Percentiles rank a stretch among this genome's conserved stretches.
Evolutionary conservation across 108 stramenopile species (phyloP).

Genomic region (Conticribra guillardii): DNA sequence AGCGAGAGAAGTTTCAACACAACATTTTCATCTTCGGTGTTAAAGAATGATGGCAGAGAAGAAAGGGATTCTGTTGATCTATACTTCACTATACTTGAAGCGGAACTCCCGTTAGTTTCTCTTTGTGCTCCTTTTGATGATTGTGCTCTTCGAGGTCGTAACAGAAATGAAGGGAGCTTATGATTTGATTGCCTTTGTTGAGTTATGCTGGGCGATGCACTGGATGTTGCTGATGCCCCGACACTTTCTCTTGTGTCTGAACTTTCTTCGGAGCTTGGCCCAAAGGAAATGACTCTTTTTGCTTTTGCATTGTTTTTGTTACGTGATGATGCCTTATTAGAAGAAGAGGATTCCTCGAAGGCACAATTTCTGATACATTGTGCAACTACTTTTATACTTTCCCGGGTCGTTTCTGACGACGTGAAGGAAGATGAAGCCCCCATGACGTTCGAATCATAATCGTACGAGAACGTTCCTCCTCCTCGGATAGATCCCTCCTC

Average conservation of each 20-base stretch:
- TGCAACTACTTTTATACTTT: constrained; percentile 64
- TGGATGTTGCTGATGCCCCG: too few species aligned
- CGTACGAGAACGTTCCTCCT: background rate
- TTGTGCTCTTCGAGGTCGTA: constrained; percentile 17
- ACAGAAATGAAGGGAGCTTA: constrained; percentile 32
- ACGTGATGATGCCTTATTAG: constrained; percentile 9
- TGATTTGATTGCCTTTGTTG: background rate
- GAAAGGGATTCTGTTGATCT: background rate
- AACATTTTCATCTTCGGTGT: constrained; percentile 69
- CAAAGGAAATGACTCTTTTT: background rate
- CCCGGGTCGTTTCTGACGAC: constrained; percentile 33
- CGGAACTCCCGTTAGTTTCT: background rate
- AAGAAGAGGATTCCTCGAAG: constrained; percentile 55
- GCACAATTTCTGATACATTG: constrained; percentile 65
- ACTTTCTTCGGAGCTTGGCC: background rate
- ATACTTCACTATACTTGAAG: background rate
- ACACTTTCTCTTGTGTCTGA: too few species aligned
- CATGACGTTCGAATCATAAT: constrained; percentile 4
- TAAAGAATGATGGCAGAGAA: background rate
- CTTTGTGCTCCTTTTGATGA: constrained; percentile 1
- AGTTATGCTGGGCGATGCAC: background rate
- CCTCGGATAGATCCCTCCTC: too few species aligned
- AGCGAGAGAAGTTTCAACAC: constrained; percentile 76
- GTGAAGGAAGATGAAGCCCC: background rate
- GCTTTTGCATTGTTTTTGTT: background rate